A percentile compares a stretch with the other conserved stretches of the same genome.
phyloP scores from a whole-genome alignment of 2,329 filamentous ascomycete species.

The Talaromyces sp. region DNA sequence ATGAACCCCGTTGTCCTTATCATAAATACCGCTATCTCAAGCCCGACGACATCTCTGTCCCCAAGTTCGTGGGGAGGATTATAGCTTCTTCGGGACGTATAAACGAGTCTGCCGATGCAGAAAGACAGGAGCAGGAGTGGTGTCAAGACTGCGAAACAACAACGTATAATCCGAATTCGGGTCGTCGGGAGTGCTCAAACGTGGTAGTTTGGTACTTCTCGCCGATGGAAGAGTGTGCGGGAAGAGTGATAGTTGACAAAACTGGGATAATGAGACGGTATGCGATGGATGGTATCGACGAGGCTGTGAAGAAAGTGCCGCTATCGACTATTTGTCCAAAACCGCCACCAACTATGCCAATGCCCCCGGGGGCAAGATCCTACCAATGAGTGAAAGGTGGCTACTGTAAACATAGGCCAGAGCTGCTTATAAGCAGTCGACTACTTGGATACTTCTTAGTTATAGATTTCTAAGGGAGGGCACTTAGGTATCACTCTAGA shows the following conservation, averaged over 20 bases:
- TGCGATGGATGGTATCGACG: conserved; percentile 7
- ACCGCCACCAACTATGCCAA: background rate
- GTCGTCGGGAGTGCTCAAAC: background rate
- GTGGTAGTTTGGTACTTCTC: background rate
- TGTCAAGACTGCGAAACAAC: background rate
- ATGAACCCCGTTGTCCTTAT: background rate
- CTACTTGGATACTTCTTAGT: background rate
- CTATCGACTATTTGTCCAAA: background rate
- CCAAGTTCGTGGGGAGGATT: background rate
- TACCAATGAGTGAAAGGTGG: background rate
- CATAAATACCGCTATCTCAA: background rate
- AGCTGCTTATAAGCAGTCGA: background rate
- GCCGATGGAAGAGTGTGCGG: conserved; percentile 1
- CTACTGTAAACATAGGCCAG: background rate
- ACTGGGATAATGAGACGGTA: background rate
- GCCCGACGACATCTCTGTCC: background rate
- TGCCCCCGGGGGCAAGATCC: too few species aligned
- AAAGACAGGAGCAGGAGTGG: background rate
- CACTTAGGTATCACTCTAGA: background rate
- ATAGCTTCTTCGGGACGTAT: background rate
- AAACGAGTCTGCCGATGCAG: background rate
- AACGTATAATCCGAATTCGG: background rate
- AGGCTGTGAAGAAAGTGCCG: background rate
- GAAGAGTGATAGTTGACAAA: background rate
- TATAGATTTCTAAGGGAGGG: background rate